These are phyloP conservation scores for Ceratobasidium sp. DNA, from an alignment of 1,284 basidiomycete genomes.

Conservation along the genomic window DNA sequence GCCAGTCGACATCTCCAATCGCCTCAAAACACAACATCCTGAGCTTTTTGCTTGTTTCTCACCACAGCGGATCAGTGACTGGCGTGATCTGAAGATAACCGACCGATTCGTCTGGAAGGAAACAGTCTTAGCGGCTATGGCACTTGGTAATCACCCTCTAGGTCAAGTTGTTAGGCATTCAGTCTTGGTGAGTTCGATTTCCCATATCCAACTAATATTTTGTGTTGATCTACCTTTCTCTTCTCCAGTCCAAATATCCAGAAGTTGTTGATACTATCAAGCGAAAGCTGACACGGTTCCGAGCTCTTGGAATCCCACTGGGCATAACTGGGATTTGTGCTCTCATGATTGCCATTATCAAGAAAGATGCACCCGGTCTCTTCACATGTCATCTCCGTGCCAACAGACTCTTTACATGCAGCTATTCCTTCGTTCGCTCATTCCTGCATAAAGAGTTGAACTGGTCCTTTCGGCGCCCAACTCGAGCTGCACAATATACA, in stretches of 20 bases:
- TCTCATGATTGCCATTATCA: neutral
- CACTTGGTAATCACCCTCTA: neutral
- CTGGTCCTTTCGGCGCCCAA: neutral
- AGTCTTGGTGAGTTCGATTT: neutral
- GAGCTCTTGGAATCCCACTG: neutral
- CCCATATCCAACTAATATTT: neutral
- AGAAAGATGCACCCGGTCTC: neutral
- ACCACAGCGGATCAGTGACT: conserved; percentile 15
- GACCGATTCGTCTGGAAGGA: conserved; percentile 19
- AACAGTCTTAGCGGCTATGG: neutral
- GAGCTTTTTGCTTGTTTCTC: conserved; percentile 1
- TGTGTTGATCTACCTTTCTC: neutral
- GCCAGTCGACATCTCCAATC: neutral
- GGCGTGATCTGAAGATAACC: conserved; percentile 2
- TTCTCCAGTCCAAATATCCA: neutral
- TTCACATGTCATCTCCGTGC: neutral
- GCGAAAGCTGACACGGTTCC: neutral
- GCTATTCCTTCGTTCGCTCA: neutral
- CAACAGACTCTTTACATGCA: neutral
- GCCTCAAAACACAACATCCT: neutral
- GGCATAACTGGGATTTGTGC: neutral
- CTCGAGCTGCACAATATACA: conserved; percentile 13
- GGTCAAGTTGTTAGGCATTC: conserved; percentile 7
- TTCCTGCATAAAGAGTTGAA: neutral
- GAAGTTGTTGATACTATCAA: neutral